Base-by-base conservation (phyloP, 352 stramenopile genomes). In the Phytophthora litchii region DNA sequence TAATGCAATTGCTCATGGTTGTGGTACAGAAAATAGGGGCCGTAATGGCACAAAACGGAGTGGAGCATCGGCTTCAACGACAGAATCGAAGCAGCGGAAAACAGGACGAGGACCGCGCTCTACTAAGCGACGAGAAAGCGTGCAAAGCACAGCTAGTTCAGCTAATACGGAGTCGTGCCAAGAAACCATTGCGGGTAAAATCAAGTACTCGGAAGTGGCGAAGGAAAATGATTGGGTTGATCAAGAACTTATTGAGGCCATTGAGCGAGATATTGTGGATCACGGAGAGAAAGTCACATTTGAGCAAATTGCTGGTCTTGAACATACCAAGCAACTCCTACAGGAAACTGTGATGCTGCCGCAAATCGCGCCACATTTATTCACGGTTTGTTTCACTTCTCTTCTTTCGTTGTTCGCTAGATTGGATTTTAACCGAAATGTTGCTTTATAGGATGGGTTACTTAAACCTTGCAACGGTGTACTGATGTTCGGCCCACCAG, bases 181-280 rank as follows among this genome's bases (percentile, higher is more conserved):
- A n/a, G 66, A 74, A 13, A 72, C 51, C 21, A 83, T 81, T 50
- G 64, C 60, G 14, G 77, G 72, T 9, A 88, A 87, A 63, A 54
- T 75, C 13, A 92, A 91, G 52, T 92, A 94, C 69, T 90, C 79
- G 3, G 86, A 95, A 4, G 21, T 95, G 4, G 86, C 83, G 1
- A 82, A 74, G 41, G 84, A 95, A 20, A 76, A 86, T 20, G 82
- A 72, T 7, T 89, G 73, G 81, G 80, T 76, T 1, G 84, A 95
- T 40, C 59, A 91, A 49, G 83, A 95, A 44, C 80, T 95, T 20
- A 92, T 95, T 45, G 83, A 94, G 69, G 81, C 78, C 47, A 94
- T 95, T 38, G 86, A 95, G 47, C 76, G 85, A n/a, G 86, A 95
- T 50, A 94, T 95, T 37, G 84, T 95, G 3, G 82, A 95, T 54